Evolutionary conservation across 345 rosid species (phyloP), one percentile per base, ranked within the genome.

Genomic region (Pistacia atlantica): DNA sequence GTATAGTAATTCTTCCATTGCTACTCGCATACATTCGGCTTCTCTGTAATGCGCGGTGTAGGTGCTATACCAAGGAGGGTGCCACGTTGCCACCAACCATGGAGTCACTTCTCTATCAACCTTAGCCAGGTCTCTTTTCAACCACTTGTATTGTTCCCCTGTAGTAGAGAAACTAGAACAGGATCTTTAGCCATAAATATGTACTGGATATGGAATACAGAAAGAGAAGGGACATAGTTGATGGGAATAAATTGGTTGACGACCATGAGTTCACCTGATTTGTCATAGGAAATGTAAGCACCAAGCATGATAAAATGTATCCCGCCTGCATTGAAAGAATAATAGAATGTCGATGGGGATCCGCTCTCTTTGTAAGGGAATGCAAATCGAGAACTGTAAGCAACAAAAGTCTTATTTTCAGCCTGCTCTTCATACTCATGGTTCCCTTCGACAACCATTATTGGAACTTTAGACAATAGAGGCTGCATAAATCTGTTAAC

Each of bases 11-110:
- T 89, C 92, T 82, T 95, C 98, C 90, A 95, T 90, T n/a, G 83
- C 87, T 66, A 88, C 80, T 79, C 90, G 87, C 97, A 93, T 93
- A 80, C 97, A 90, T 79, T 93, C 97, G 60, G 90, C 98, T 79
- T 91, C 98, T 83, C 92, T 87, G 79, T 90, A 95, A 84, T 92
- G 97, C 35, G 89, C 87, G 13, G 68, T 87, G 75, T 89, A 95
- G 71, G 97, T 90, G 83, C 89, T 92, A 71, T 95, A 95, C 99
- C 99, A 95, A 51, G 97, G 93, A 73, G 91, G 67, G 58, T 90
- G 92, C 95, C 98, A 92, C 35, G 90, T 78, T 68, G 92, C 99
- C 79, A 90, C 87, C 73, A 90, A 76, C 99, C 99, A 95, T 56
- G 98, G 97, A 57, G 99, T 93, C 74, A 89, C 86, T 63, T 80